Evolutionary conservation across 2,329 filamentous ascomycete genomes (phyloP).

Genomic region (Pseudocercospora musae): DNA sequence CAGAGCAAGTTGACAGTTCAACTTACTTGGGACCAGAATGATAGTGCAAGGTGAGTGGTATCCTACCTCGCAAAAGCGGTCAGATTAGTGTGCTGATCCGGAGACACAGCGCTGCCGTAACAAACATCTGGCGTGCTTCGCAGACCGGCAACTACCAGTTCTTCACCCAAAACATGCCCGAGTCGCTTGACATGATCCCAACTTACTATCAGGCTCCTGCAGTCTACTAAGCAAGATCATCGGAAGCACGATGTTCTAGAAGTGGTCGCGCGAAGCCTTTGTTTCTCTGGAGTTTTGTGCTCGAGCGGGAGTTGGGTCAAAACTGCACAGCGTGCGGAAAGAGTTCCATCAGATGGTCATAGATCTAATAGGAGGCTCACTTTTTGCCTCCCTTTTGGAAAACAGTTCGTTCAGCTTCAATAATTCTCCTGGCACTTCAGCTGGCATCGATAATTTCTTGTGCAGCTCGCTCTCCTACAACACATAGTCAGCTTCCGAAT

Average conservation of each 20-base stretch:
- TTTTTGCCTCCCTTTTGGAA: background rate
- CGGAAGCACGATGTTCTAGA: background rate
- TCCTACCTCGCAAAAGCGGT: background rate
- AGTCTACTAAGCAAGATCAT: background rate
- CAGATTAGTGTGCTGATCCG: background rate
- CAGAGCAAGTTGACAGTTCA: background rate
- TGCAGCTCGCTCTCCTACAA: background rate
- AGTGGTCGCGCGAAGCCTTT: background rate
- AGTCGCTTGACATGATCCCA: background rate
- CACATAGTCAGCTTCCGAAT: background rate
- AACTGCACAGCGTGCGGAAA: background rate
- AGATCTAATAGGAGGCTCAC: background rate
- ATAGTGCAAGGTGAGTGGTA: background rate
- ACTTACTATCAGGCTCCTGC: background rate
- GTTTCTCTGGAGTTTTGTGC: background rate
- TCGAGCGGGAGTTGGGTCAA: background rate
- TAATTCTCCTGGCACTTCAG: background rate
- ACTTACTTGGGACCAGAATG: background rate
- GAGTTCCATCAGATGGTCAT: too few relatives aligned
- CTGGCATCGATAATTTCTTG: background rate
- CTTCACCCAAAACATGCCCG: background rate
- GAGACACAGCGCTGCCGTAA: background rate
- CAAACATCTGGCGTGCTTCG: background rate
- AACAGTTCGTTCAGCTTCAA: background rate
- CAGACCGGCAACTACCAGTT: background rate